Conservation (phyloP, 2,329 filamentous ascomycete genomes). For the Claviceps sp. region DNA sequence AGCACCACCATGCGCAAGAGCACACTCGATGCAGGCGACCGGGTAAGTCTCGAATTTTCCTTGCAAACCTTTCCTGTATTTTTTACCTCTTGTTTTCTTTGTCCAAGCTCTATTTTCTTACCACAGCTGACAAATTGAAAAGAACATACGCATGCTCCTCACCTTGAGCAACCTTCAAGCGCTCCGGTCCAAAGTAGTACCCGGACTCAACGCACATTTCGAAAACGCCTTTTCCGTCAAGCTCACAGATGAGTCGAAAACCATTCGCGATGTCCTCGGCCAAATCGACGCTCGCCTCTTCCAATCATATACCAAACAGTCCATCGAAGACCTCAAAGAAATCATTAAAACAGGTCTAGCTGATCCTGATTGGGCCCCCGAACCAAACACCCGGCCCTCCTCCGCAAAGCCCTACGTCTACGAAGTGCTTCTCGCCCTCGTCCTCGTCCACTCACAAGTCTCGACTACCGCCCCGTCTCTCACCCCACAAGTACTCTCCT, state of each 20-base stretch:
- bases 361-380: conserved; percentile 57
- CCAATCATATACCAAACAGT: conserved; percentile 76
- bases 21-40: conserved; percentile 41
- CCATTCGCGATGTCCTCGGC: conserved; percentile 75
- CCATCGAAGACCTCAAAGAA: conserved; percentile 51
- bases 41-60: conserved; percentile 27
- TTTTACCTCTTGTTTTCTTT: neutral
- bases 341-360: conserved; percentile 63
- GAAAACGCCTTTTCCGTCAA: conserved; percentile 91
- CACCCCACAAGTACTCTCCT: conserved; percentile 68
- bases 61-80: neutral
- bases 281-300: conserved; percentile 90
- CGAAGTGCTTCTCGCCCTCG: conserved; percentile 68
- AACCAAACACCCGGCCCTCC: conserved; percentile 42
- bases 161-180: conserved; percentile 86
- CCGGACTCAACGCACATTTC: conserved; percentile 80
- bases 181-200: conserved; percentile 69
- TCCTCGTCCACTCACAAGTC: conserved; percentile 84
- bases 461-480: conserved; percentile 66
- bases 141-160: conserved; percentile 81
- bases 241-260: conserved; percentile 84
- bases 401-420: conserved; percentile 85
- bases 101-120: neutral
- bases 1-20: conserved; percentile 26
- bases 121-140: neutral